Percentiles rank a stretch among this genome's conserved stretches.
Conservation (phyloP, 495 filamentous ascomycete species). For the Cudoniella acicularis region DNA sequence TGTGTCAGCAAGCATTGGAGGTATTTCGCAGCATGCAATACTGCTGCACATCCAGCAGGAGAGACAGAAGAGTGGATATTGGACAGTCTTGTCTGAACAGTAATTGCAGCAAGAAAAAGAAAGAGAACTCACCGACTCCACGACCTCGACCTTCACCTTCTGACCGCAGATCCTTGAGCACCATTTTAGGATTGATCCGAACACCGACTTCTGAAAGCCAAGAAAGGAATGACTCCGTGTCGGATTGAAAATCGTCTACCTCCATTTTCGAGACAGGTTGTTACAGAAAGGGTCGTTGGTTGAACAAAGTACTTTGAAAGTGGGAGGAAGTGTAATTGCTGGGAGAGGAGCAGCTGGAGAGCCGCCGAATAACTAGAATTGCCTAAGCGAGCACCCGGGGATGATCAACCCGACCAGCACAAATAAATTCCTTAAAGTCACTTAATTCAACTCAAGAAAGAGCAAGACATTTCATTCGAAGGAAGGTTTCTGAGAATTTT, state of each 20-base stretch:
- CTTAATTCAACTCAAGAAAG: no score
- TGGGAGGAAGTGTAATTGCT: conserved; percentile 4
- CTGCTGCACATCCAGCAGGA: no score
- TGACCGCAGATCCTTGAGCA: conserved; percentile 49
- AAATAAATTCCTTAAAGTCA: not conserved
- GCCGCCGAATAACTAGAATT: not conserved
- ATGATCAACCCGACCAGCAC: not conserved
- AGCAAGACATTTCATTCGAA: no score
- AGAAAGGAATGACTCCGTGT: conserved; percentile 46
- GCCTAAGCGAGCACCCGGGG: not conserved
- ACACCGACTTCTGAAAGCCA: conserved; percentile 54
- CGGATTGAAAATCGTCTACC: conserved; percentile 40
- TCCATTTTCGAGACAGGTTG: conserved; percentile 22
- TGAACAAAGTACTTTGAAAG: conserved; percentile 13
- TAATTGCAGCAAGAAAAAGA: not conserved
- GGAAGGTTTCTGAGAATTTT: no score
- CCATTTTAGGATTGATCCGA: conserved; percentile 51
- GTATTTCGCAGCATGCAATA: no score
- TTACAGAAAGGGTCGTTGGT: not conserved
- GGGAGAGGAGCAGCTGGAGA: not conserved
- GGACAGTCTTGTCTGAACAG: no score
- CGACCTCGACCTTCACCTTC: conserved; percentile 47
- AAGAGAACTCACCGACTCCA: conserved; percentile 52
- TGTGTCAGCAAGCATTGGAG: conserved; percentile 26
- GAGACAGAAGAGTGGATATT: no score